Conservation (phyloP, 352 stramenopile species). For the Pythium rishiriense region DNA sequence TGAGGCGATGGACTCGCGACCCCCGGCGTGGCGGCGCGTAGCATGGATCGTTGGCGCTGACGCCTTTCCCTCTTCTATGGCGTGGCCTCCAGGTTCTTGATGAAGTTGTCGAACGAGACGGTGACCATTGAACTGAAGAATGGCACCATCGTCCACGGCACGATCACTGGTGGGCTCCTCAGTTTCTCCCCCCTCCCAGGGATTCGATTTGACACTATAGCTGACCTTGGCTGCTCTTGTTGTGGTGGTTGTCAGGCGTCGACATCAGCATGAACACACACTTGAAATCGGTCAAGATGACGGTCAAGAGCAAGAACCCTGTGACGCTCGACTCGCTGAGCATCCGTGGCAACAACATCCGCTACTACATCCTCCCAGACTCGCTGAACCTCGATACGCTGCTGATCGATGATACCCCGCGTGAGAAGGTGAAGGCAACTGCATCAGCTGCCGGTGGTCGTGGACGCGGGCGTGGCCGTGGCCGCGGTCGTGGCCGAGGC, state of each 20-base stretch:
- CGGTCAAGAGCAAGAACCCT: conserved; percentile 97
- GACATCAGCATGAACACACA: conserved; percentile 99
- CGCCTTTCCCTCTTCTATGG: background rate
- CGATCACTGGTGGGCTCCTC: conserved; percentile 86
- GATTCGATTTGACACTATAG: background rate
- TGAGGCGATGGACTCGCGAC: too few relatives aligned
- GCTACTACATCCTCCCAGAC: conserved; percentile 94
- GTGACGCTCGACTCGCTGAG: conserved; percentile 96
- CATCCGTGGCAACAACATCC: conserved; percentile 98
- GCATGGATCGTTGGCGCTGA: too few relatives aligned
- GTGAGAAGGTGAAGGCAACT: conserved; percentile 91
- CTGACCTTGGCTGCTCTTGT: background rate
- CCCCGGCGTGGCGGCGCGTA: too few relatives aligned
- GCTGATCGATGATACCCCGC: conserved; percentile 97
- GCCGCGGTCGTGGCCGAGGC: conserved; percentile 46
- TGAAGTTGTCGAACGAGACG: conserved; percentile 99
- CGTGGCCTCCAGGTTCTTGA: conserved; percentile 88
- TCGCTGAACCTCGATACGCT: conserved; percentile 99
- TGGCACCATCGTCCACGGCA: conserved; percentile 98
- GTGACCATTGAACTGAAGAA: conserved; percentile 99
- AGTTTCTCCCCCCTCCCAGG: background rate
- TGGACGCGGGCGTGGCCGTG: conserved; percentile 73
- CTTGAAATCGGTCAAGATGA: conserved; percentile 98
- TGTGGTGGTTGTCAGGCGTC: conserved; percentile 71
- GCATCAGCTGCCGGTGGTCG: conserved; percentile 59